phyloP scores from a whole-genome alignment of 2,329 filamentous ascomycete species.

The Phyllosticta citrichinensis region DNA sequence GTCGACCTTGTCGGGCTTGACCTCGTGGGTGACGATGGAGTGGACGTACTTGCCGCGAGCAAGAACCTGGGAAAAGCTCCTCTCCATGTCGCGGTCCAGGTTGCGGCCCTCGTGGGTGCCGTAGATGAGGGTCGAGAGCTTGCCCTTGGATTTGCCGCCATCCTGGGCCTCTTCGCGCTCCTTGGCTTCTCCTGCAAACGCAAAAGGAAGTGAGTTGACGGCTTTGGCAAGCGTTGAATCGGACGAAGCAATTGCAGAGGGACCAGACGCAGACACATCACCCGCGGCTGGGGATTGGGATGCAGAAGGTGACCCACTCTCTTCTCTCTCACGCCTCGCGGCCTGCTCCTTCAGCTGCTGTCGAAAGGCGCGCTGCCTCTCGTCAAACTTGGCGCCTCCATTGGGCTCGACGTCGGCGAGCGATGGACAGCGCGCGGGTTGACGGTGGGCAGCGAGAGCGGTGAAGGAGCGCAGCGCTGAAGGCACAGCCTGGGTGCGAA shows the following conservation, averaged over 20 bases:
- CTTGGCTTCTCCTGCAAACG: conserved; percentile 42
- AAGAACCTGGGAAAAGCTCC: conserved; percentile 89
- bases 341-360: conserved; percentile 67
- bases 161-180: conserved; percentile 48
- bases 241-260: conserved; percentile 20
- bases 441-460: conserved; percentile 7
- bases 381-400: conserved; percentile 65
- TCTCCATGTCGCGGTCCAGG: conserved; percentile 90
- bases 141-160: conserved; percentile 53
- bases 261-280: conserved; percentile 35
- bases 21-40: conserved; percentile 91
- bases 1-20: conserved; percentile 90
- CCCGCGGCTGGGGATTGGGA: not conserved
- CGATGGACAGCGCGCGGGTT: conserved; percentile 43
- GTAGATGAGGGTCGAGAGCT: conserved; percentile 83
- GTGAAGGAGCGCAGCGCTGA: conserved; percentile 6
- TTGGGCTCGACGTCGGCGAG: conserved; percentile 75
- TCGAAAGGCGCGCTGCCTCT: conserved; percentile 78
- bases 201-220: conserved; percentile 51
- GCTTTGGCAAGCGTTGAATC: conserved; percentile 30
- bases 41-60: conserved; percentile 97
- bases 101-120: conserved; percentile 92
- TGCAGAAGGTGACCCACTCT: conserved; percentile 57
- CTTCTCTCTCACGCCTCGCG: conserved; percentile 67
- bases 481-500: not conserved